These are phyloP conservation scores for Ambrosia trifida DNA, from an alignment of 129 eudicot genomes.

Conservation along the genomic window DNA sequence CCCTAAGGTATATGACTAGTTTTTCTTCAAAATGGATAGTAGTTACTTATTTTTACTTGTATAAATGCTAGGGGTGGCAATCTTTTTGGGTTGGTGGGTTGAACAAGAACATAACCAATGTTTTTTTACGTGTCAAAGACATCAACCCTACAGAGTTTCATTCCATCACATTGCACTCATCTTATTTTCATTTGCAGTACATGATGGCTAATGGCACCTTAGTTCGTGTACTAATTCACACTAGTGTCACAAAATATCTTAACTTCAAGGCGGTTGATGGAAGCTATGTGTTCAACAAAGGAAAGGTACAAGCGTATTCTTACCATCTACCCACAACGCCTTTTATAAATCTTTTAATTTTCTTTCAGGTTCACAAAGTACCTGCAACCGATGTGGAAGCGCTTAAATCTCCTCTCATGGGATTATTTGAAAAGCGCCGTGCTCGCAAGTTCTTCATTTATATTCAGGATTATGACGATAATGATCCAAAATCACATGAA, in stretches of 20 bases:
- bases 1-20: constrained; percentile 53
- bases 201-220: constrained; percentile 80
- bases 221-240: constrained; percentile 70
- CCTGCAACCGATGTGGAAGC: constrained; percentile 79
- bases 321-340: constrained; percentile 2
- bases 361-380: constrained; percentile 61
- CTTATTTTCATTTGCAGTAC: constrained; percentile 43
- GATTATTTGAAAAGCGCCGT: constrained; percentile 67
- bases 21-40: background rate
- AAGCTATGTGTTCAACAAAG: constrained; percentile 69
- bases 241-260: constrained; percentile 66
- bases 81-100: background rate
- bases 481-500: constrained; percentile 64
- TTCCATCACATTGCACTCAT: background rate
- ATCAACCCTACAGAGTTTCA: background rate
- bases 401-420: constrained; percentile 73
- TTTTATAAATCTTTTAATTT: constrained; percentile 4
- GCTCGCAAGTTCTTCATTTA: constrained; percentile 72
- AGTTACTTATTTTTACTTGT: background rate
- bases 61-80: background rate
- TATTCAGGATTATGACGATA: constrained; percentile 64
- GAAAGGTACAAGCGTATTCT: constrained; percentile 42
- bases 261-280: constrained; percentile 79
- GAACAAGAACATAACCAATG: background rate
- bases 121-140: background rate